Evolutionary conservation across 2,329 filamentous ascomycete genomes (phyloP).

Genomic region (Cadophora luteo-olivacea): DNA sequence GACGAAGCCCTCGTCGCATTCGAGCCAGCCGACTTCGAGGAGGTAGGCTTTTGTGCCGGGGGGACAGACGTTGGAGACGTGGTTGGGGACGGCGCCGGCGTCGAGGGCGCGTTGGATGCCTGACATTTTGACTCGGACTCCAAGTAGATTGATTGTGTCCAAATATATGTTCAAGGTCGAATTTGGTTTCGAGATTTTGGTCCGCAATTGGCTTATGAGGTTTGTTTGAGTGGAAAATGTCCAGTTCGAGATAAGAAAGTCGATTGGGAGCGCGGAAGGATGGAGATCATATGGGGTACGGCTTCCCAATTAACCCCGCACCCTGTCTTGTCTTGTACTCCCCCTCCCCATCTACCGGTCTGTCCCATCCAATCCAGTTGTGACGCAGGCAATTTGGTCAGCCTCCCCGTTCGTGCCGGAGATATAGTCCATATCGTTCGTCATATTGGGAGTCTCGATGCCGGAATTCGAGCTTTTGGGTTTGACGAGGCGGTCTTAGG

Average conservation of each 20-base stretch:
- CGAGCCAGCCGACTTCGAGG: conserved; percentile 52
- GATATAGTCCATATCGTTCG: neutral
- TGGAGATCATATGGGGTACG: neutral
- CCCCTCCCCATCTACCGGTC: neutral
- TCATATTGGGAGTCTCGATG: neutral
- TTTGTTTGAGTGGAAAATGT: neutral
- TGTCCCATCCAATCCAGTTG: neutral
- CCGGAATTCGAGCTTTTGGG: neutral
- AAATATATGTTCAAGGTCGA: neutral
- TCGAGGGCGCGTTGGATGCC: conserved; percentile 38
- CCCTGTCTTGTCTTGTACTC: conserved; percentile 1
- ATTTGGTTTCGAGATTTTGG: neutral
- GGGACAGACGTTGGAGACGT: conserved; percentile 46
- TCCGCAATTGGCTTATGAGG: too few species aligned
- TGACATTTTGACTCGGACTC: conserved; percentile 27
- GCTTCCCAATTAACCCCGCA: neutral
- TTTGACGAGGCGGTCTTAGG: neutral
- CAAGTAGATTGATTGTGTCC: neutral
- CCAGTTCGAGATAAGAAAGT: neutral
- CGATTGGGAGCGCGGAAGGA: neutral
- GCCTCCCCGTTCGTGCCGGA: conserved; percentile 1
- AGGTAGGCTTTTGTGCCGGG: conserved; percentile 55
- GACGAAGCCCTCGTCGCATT: conserved; percentile 54
- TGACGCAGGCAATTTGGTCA: neutral
- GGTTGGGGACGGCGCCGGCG: conserved; percentile 35